Evolutionary conservation across 768 basidiomycete genomes (phyloP), one percentile per base, ranked within the genome.

Genomic region (Kondoa subrosea): DNA sequence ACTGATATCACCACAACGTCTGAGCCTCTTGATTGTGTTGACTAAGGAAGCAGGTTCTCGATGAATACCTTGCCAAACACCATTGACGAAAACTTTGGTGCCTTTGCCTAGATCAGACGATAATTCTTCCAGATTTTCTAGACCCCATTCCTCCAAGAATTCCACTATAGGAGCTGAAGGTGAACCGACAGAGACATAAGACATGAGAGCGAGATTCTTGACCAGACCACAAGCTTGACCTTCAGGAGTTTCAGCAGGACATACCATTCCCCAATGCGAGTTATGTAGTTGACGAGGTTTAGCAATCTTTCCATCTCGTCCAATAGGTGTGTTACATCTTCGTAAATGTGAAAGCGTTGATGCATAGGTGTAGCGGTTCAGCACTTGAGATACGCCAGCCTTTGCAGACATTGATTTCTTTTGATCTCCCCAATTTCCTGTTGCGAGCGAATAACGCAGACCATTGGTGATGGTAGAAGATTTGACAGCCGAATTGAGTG

Each of bases 181-280:
- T 0, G 92, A 92, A 57, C 95, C 95, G 68, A 99, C 93, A 58
- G 95, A 97, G 68, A 97, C 95, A 78, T 91, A 93, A 2, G 93
- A 80, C 91, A 97, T 93, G 72, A 97, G 84, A 0, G 95, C 89
- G 67, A 99, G 80, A 78, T 99, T 97, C 81, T 99, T 97, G 78
- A 97, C 95, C 57, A 97, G 83, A 78, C 95, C 95, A 78, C 95
- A 99, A 69, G 95, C 95, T 77, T 97, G 95, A 59, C 95, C 95
- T 84, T 99, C 95, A 1, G 95, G 95, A 2, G 95, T 99, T 78
- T 99, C 95, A 50, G 95, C 95, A 57, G 95, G 95, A 76, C 95
- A 99, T 25, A 99, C 95, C 95, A 99, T 97, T 40, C 95, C 95
- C 95, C 95, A 99, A 74, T 99, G 95, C 0, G 95, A 96, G 75